Evolutionary conservation across 2,329 filamentous ascomycete genomes (phyloP).

Genomic region (Diaporthe eres): DNA sequence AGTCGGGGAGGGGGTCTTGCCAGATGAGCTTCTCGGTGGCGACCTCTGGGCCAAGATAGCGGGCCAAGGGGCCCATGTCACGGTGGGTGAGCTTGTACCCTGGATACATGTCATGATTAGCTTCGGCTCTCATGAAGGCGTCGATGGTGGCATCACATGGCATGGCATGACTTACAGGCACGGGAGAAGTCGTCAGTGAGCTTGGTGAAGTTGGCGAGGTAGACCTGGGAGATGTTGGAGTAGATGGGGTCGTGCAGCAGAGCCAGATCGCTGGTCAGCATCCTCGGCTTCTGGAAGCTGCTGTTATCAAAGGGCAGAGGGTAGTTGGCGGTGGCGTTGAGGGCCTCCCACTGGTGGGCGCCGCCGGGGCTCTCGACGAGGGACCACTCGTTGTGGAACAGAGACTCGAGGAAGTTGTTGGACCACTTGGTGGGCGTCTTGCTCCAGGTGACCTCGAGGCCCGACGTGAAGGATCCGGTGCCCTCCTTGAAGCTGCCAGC

Average conservation of each 20-base stretch:
- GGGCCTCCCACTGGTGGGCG: conserved; percentile 80
- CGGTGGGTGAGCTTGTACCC: conserved; percentile 81
- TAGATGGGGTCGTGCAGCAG: conserved; percentile 77
- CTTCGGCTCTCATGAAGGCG: neutral
- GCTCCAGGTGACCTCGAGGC: conserved; percentile 83
- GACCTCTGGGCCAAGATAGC: conserved; percentile 80
- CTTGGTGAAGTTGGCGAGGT: conserved; percentile 75
- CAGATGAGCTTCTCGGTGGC: conserved; percentile 75
- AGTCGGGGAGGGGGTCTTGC: conserved; percentile 78
- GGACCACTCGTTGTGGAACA: conserved; percentile 83
- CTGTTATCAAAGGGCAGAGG: conserved; percentile 76
- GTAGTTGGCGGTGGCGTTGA: conserved; percentile 74
- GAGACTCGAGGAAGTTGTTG: conserved; percentile 78
- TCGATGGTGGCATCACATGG: neutral
- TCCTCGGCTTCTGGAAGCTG: conserved; percentile 78
- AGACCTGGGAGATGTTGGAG: conserved; percentile 78
- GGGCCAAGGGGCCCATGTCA: conserved; percentile 77
- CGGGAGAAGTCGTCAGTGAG: conserved; percentile 76
- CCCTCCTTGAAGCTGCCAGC: conserved; percentile 74
- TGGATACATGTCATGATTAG: neutral
- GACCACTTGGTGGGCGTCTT: conserved; percentile 81
- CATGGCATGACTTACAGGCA: conserved; percentile 62
- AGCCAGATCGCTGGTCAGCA: conserved; percentile 80
- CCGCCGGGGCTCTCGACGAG: conserved; percentile 78
- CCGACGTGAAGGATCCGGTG: conserved; percentile 77